Evolutionary conservation across 495 filamentous ascomycete genomes (phyloP).

Genomic region (Gamarada debralockiae): DNA sequence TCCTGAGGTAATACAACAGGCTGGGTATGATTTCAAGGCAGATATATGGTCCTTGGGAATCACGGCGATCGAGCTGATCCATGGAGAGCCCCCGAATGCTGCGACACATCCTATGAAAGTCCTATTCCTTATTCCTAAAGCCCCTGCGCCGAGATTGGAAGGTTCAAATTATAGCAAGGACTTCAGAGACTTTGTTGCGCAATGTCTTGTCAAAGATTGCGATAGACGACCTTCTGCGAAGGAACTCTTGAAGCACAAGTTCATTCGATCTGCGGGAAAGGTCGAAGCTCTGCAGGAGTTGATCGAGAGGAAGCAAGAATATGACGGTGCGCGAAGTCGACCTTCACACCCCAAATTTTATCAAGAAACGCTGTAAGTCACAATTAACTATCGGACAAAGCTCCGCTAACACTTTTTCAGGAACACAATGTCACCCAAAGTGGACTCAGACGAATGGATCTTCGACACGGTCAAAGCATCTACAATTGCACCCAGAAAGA

Average conservation of each 20-base stretch:
- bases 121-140: slow-evolving; percentile 94
- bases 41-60: slow-evolving; percentile 98
- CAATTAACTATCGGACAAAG: slow-evolving; percentile 24
- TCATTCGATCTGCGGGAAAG: slow-evolving; percentile 81
- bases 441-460: slow-evolving; percentile 88
- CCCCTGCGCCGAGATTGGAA: slow-evolving; percentile 78
- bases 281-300: slow-evolving; percentile 82
- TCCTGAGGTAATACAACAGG: slow-evolving; percentile 95
- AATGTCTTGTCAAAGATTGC: slow-evolving; percentile 88
- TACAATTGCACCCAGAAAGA: slow-evolving; percentile 29
- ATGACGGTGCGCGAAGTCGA: slow-evolving; percentile 60
- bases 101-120: slow-evolving; percentile 97
- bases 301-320: slow-evolving; percentile 78
- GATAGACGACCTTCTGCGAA: slow-evolving; percentile 79
- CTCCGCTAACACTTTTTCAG: slow-evolving; percentile 11
- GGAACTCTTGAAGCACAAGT: slow-evolving; percentile 86
- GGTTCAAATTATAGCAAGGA: slow-evolving; percentile 80
- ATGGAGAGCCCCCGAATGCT: slow-evolving; percentile 90
- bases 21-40: slow-evolving; percentile 94
- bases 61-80: slow-evolving; percentile 89
- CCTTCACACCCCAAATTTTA: slow-evolving; percentile 71
- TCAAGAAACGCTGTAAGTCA: slow-evolving; percentile 73
- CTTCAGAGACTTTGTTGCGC: slow-evolving; percentile 89
- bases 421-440: slow-evolving; percentile 62
- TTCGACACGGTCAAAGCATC: slow-evolving; percentile 89